Percentiles rank a stretch among this genome's conserved stretches.
phyloP scores from a whole-genome alignment of 176 grass and related monocot species.

The Tuctoria greenei region DNA sequence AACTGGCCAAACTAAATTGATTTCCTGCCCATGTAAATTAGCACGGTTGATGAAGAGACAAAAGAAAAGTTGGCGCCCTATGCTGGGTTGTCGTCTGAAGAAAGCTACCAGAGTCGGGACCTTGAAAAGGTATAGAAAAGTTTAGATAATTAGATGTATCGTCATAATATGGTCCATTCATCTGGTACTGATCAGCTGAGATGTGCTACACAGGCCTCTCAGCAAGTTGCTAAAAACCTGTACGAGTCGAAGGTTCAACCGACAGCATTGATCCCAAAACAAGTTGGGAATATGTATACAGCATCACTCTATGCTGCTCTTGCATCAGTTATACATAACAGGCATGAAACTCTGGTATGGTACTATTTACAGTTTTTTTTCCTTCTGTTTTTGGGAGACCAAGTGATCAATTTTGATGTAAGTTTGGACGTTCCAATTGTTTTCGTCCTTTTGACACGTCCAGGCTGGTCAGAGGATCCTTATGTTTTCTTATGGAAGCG shows the following conservation, averaged over 20 bases:
- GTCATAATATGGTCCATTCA: not conserved
- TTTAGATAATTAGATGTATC: constrained; percentile 16
- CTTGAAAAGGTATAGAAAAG: constrained; percentile 68
- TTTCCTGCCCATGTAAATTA: constrained; percentile 17
- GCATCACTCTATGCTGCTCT: constrained; percentile 94
- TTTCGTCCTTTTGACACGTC: constrained; percentile 8
- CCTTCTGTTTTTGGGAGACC: not conserved
- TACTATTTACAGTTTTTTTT: constrained; percentile 6
- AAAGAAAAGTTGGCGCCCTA: constrained; percentile 73
- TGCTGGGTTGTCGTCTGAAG: constrained; percentile 56
- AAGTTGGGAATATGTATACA: constrained; percentile 98
- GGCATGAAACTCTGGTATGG: constrained; percentile 66
- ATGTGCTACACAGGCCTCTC: constrained; percentile 56
- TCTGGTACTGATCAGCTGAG: not conserved
- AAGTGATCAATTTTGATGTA: not conserved
- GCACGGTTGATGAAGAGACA: constrained; percentile 63
- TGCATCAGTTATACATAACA: constrained; percentile 84
- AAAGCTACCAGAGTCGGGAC: constrained; percentile 88
- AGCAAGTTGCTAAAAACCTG: constrained; percentile 85
- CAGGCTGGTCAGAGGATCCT: constrained; percentile 80
- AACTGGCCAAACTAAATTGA: not conserved
- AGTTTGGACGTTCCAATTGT: not conserved
- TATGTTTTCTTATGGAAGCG: constrained; percentile 98
- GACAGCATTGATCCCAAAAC: constrained; percentile 82
- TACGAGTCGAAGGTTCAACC: constrained; percentile 86